Evolutionary conservation across 1,284 basidiomycete species (phyloP).

Genomic region (Ganoderma resinaceum): DNA sequence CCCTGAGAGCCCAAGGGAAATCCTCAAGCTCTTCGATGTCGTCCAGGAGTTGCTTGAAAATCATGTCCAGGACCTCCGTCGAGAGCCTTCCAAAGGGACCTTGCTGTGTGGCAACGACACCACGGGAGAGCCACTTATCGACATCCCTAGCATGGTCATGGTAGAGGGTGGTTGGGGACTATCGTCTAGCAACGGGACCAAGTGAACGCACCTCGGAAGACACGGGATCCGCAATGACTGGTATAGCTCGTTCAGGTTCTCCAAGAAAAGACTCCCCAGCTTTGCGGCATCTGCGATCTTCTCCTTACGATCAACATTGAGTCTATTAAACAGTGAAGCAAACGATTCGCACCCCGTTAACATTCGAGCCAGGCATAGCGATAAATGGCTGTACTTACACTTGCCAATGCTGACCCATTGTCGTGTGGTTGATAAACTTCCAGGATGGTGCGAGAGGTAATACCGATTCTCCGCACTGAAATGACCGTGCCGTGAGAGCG

Average conservation of each 20-base stretch:
- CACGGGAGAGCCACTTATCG: slow-evolving; percentile 3
- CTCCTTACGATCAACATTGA: neutral
- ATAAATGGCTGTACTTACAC: neutral
- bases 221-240: neutral
- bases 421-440: neutral
- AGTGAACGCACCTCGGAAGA: neutral
- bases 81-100: neutral
- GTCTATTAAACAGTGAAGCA: neutral
- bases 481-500: no score
- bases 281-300: neutral
- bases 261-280: no score
- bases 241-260: neutral
- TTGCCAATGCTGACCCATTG: neutral
- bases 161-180: neutral
- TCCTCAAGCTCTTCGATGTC: neutral
- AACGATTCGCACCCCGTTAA: neutral
- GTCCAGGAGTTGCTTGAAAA: neutral
- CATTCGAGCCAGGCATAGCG: neutral
- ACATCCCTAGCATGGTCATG: neutral
- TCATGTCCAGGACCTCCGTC: neutral
- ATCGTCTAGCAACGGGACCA: neutral
- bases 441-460: neutral
- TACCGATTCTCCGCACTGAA: neutral
- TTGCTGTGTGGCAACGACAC: neutral
- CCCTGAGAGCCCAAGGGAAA: neutral